Base-by-base conservation (phyloP, 75 land plant genomes). In the Pseudotsuga menziesii region DNA sequence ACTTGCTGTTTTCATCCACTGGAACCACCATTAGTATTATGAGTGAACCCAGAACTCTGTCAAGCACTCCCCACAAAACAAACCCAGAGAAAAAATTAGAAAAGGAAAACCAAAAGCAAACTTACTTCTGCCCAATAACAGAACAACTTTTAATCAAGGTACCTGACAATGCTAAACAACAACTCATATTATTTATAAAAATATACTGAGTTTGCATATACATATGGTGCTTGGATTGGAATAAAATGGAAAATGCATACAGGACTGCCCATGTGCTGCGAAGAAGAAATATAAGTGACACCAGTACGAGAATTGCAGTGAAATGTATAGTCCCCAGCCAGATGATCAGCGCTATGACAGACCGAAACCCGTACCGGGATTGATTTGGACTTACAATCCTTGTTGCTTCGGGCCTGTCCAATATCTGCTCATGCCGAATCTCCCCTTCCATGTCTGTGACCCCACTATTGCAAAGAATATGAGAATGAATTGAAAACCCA, bases 291-390 rank as follows among this genome's bases (percentile, higher is more conserved):
- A 85, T 15, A 61, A 88, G 61, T 58, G 89, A 74, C 32, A 80
- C 14, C 29, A 90, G 71, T 57, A 78, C 63, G 13, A 88, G 35
- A 25, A 61, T 61, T 23, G 78, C 75, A 56, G 64, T 82, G 79
- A 90, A 36, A 73, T 88, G 89, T 19, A 90, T 85, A 13, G 79
- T 48, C 2, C 92, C 90, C 14, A 88, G 74, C 92, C 92, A 90
- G 5, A 88, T 16, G 7, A 73, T 72, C 39, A 90, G 57, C 1
- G 88, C 92, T 4, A 82, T 5, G 32, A 62, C 52, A 44, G 9
- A 44, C 9, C n/a, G n/a, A 69, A 69, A 69, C 13, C 52, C 23
- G 20, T 41, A 69, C 19, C 20, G 19, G 8, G 19, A 69, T 8
- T 69, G 52, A 69, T 69, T 69, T 19, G 72, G 39, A 69, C 72